Evolutionary conservation across 1,284 basidiomycete species (phyloP), one percentile per base, ranked within the genome.

Genomic region (Fistulinella cinereoalba): DNA sequence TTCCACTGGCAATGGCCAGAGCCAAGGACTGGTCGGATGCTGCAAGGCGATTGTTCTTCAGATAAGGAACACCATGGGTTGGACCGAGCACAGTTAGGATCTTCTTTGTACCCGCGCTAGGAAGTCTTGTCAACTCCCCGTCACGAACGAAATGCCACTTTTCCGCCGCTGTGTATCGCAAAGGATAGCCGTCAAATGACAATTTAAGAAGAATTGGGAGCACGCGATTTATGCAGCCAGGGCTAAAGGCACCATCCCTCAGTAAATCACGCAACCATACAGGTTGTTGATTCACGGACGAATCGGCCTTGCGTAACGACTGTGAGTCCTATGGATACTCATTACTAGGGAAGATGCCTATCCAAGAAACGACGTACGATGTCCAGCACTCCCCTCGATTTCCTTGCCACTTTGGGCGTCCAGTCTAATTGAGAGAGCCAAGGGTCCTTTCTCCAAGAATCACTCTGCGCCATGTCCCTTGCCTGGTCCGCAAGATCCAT

Each of bases 371-470:
- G 10, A 50, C 64, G 52, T 52, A 55, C 67, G 10, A 33, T 27
- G n/a, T 44, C 41, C 25, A 44, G 37, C 3, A 85, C 57, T 0
- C 85, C 85, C 60, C 85, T 74, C 9, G 81, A 80, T 58, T 86
- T 81, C n/a, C 85, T 83, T 3, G 81, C 81, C 10, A 75, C 74
- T 67, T 98, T 98, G 0, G 92, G 92, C 2, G 88, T 85, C 96
- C 96, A 99, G 65, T 99, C 95, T 43, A 99, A 73, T 65, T 99
- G 97, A 40, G 76, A 79, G 15, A 93, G 71, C 95, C 95, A 99
- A 2, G 84, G 79, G 65, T 96, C 89, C 1, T 80, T 74, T 54
- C 80, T 80, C 83, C 88, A 92, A 40, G 67, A 68, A 22, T 57
- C 66, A n/a, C 61, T 61, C 27, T 68, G 70, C 73, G 77, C 71